Conservation (phyloP, 2,329 filamentous ascomycete genomes). For the Fusarium nematophilum region DNA sequence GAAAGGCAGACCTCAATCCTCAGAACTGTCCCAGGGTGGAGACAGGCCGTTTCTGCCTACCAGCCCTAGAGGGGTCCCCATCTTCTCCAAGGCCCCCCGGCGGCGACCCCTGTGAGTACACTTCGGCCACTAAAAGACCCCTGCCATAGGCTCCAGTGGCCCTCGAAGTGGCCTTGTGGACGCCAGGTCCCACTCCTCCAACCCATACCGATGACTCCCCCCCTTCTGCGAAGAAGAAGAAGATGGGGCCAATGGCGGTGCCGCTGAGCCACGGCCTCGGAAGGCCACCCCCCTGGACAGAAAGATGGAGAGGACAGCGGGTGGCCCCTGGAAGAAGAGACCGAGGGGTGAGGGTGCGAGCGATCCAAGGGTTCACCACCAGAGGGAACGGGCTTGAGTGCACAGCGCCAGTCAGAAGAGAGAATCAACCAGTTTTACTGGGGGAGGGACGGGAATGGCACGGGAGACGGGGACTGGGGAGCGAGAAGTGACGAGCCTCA, state of each 20-base stretch:
- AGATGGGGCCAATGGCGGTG: slow-evolving; percentile 5
- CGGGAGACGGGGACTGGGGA: slow-evolving; percentile 23
- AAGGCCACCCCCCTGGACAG: slow-evolving; percentile 17
- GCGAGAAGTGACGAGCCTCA: slow-evolving; percentile 15
- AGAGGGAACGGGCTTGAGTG: neutral
- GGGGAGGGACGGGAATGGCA: slow-evolving; percentile 29
- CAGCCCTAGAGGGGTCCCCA: slow-evolving; percentile 12
- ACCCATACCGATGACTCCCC: slow-evolving; percentile 42
- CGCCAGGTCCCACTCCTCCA: slow-evolving; percentile 12
- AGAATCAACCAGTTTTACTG: neutral
- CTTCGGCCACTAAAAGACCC: slow-evolving; percentile 30
- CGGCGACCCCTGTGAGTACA: neutral
- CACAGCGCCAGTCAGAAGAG: slow-evolving; percentile 17
- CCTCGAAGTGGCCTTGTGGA: slow-evolving; percentile 16
- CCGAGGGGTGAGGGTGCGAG: neutral
- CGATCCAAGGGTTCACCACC: slow-evolving; percentile 12
- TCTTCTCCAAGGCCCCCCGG: slow-evolving; percentile 10
- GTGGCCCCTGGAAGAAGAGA: neutral
- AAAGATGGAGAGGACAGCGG: too few species aligned
- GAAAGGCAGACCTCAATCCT: slow-evolving; percentile 31
- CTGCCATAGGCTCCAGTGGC: slow-evolving; percentile 13
- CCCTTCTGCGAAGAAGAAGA: slow-evolving; percentile 1
- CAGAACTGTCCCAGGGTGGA: slow-evolving; percentile 23
- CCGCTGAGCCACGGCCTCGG: slow-evolving; percentile 32
- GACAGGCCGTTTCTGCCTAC: slow-evolving; percentile 44